A percentile compares a stretch with the other conserved stretches of the same genome.
Evolutionary conservation across 768 basidiomycete genomes (phyloP).

Genomic region (Amanita exitialis): DNA sequence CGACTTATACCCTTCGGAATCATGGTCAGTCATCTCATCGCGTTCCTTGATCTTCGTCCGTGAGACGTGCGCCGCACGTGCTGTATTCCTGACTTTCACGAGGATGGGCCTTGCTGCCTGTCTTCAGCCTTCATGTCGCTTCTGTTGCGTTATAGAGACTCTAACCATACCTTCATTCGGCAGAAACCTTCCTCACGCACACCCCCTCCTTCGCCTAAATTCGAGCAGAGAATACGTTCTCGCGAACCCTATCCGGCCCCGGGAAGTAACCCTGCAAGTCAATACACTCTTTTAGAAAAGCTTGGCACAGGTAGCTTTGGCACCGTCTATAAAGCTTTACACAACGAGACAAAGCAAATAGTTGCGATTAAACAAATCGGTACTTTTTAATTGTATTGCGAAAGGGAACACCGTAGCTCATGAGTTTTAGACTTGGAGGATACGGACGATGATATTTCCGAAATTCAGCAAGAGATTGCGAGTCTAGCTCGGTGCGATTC

Average conservation of each 20-base stretch:
- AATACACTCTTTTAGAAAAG: slow-evolving; percentile 90
- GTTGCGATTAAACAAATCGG: slow-evolving; percentile 99
- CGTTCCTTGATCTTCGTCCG: slow-evolving; percentile 11
- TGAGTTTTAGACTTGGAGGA: slow-evolving; percentile 77
- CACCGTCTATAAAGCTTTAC: slow-evolving; percentile 94
- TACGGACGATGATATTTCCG: slow-evolving; percentile 96
- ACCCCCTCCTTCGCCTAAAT: slow-evolving; percentile 39
- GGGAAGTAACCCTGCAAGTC: slow-evolving; percentile 74
- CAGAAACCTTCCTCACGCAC: slow-evolving; percentile 35
- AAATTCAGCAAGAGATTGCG: slow-evolving; percentile 98
- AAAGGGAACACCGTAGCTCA: slow-evolving; percentile 4
- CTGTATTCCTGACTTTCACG: background rate
- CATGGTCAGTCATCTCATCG: slow-evolving; percentile 13
- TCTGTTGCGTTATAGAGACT: slow-evolving; percentile 28
- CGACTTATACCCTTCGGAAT: slow-evolving; percentile 12
- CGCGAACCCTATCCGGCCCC: slow-evolving; percentile 62
- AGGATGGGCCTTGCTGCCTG: slow-evolving; percentile 1
- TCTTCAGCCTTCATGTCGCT: slow-evolving; percentile 32
- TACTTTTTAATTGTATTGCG: slow-evolving; percentile 16
- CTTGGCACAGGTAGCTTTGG: slow-evolving; percentile 98
- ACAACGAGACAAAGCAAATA: slow-evolving; percentile 87
- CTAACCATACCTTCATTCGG: slow-evolving; percentile 23
- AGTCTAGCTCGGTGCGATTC: slow-evolving; percentile 94
- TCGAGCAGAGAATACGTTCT: slow-evolving; percentile 28
- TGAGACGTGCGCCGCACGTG: background rate